Evolutionary conservation across 495 filamentous ascomycete genomes (phyloP).

Genomic region (Chaetomium cochliodes): DNA sequence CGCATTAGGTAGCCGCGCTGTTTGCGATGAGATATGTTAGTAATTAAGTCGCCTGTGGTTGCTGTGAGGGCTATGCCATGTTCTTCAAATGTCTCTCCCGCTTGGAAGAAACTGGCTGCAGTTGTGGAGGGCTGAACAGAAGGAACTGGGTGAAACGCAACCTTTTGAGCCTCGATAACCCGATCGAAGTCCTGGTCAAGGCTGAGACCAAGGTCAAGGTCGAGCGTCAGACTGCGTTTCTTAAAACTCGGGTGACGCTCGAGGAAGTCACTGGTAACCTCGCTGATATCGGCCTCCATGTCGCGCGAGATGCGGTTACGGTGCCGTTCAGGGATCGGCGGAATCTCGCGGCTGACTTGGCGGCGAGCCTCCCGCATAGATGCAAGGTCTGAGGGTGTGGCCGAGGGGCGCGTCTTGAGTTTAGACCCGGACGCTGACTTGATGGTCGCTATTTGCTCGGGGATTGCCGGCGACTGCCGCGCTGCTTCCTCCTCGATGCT

Average conservation of each 20-base stretch:
- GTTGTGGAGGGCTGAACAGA: conserved; percentile 40
- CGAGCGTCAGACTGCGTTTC: conserved; percentile 61
- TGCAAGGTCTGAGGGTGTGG: conserved; percentile 78
- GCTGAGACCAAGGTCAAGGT: conserved; percentile 79
- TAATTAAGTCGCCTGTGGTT: conserved; percentile 29
- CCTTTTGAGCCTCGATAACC: conserved; percentile 97
- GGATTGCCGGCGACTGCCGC: conserved; percentile 60
- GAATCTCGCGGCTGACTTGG: conserved; percentile 72
- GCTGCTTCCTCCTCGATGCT: conserved; percentile 48
- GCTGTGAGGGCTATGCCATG: conserved; percentile 17
- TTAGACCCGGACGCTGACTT: conserved; percentile 77
- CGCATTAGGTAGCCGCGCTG: conserved; percentile 99
- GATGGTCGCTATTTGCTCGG: conserved; percentile 85
- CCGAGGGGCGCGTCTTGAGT: conserved; percentile 85
- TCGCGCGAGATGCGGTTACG: conserved; percentile 52
- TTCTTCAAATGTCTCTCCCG: conserved; percentile 8
- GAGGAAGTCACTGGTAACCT: conserved; percentile 41
- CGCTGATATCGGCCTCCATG: conserved; percentile 35
- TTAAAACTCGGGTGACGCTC: conserved; percentile 57
- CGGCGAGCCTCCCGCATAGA: conserved; percentile 86
- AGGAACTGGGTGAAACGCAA: conserved; percentile 60
- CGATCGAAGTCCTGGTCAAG: conserved; percentile 91
- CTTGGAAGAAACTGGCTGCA: conserved; percentile 13
- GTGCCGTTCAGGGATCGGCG: conserved; percentile 61
- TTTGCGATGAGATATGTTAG: conserved; percentile 59